These are phyloP conservation scores for Sarocladiaceae sp. DNA, from an alignment of 2,329 filamentous ascomycete genomes.

Conservation along the genomic window DNA sequence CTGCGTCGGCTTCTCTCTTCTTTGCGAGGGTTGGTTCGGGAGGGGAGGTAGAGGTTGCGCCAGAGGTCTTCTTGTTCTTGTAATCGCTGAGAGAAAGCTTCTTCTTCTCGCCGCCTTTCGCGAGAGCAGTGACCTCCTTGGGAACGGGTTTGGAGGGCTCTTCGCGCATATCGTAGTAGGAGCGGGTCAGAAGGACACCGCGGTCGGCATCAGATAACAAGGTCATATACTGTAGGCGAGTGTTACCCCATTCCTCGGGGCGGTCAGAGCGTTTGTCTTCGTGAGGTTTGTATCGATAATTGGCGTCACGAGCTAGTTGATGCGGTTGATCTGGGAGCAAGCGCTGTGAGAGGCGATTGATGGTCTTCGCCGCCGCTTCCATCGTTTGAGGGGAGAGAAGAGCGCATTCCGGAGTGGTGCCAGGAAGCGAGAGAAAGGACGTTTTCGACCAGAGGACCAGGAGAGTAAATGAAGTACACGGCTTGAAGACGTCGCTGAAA, in stretches of 20 bases:
- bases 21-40: conserved; percentile 26
- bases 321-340: conserved; percentile 47
- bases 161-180: conserved; percentile 52
- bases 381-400: conserved; percentile 35
- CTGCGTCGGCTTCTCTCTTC: conserved; percentile 22
- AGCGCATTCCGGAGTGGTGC: conserved; percentile 11
- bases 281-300: conserved; percentile 39
- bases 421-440: not conserved
- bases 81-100: conserved; percentile 55
- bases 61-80: conserved; percentile 44
- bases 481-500: too few species aligned
- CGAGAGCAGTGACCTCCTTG: conserved; percentile 31
- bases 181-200: conserved; percentile 49
- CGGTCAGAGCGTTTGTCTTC: conserved; percentile 33
- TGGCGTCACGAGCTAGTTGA: conserved; percentile 43
- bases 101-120: conserved; percentile 40
- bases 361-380: conserved; percentile 53
- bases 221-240: conserved; percentile 50
- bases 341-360: conserved; percentile 45
- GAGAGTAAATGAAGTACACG: not conserved
- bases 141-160: conserved; percentile 39
- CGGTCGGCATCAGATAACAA: conserved; percentile 52
- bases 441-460: not conserved
- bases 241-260: conserved; percentile 43
- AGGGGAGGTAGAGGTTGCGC: conserved; percentile 28